Percentiles rank a stretch among this genome's conserved stretches.
Conservation (phyloP, 2,329 filamentous ascomycete species). For the Trichophyton benhamiae region DNA sequence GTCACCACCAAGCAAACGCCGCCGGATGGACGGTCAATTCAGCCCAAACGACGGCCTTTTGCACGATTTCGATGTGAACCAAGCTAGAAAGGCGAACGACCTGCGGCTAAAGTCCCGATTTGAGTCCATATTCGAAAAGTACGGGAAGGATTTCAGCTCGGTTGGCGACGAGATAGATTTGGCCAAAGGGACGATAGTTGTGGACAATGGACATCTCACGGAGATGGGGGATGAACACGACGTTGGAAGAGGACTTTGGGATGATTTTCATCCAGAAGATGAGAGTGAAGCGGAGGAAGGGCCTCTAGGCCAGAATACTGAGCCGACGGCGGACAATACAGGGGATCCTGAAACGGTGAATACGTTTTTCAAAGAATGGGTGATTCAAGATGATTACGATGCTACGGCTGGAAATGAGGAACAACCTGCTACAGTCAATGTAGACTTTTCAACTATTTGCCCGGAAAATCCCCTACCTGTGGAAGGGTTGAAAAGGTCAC, state of each 20-base stretch:
- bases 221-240: constrained; percentile 49
- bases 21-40: not conserved
- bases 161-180: constrained; percentile 86
- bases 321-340: not conserved
- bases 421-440: not conserved
- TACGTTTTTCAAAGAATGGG: not conserved
- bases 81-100: constrained; percentile 54
- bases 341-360: not conserved
- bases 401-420: not conserved
- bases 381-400: not conserved
- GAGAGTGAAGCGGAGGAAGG: not conserved
- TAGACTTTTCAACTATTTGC: not conserved
- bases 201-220: constrained; percentile 77
- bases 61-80: constrained; percentile 34
- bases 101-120: constrained; percentile 68
- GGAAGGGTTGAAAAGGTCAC: not conserved
- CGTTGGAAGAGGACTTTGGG: constrained; percentile 25
- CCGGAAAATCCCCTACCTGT: not conserved
- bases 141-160: constrained; percentile 67
- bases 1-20: constrained; percentile 4
- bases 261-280: constrained; percentile 17
- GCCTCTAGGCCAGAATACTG: not conserved
- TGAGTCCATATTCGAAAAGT: constrained; percentile 81
- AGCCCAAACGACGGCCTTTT: constrained; percentile 12
- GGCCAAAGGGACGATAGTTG: constrained; percentile 64